Evolutionary conservation across 2,329 filamentous ascomycete species (phyloP).

Genomic region (Blastomyces emzantsi): DNA sequence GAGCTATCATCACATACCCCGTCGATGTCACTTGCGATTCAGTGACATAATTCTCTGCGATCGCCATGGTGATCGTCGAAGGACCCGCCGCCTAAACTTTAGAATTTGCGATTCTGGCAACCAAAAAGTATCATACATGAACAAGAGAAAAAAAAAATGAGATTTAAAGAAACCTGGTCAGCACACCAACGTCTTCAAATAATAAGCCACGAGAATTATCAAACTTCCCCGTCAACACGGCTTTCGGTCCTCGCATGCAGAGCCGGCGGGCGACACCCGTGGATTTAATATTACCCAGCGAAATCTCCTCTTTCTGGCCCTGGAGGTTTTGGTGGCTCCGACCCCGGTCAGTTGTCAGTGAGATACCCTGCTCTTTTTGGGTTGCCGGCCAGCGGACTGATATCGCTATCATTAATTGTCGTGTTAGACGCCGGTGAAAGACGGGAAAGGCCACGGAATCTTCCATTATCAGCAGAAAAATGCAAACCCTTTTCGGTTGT

Average conservation of each 20-base stretch:
- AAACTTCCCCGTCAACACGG: background rate
- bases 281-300: background rate
- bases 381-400: too few relatives aligned
- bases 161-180: background rate
- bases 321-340: background rate
- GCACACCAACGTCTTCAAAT: background rate
- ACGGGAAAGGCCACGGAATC: too few relatives aligned
- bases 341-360: background rate
- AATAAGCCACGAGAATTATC: background rate
- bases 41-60: constrained; percentile 12
- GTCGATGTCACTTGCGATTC: constrained; percentile 13
- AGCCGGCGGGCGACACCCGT: background rate
- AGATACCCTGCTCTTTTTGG: background rate
- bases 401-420: background rate
- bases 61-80: constrained; percentile 4
- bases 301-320: background rate
- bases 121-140: background rate
- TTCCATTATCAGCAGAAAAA: too few relatives aligned
- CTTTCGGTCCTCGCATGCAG: background rate
- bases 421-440: too few relatives aligned
- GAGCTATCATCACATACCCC: constrained; percentile 18
- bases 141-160: background rate
- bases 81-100: background rate
- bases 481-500: too few relatives aligned
- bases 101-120: background rate